Base-by-base conservation (phyloP, 768 basidiomycete species). In the Pholiota conissans region DNA sequence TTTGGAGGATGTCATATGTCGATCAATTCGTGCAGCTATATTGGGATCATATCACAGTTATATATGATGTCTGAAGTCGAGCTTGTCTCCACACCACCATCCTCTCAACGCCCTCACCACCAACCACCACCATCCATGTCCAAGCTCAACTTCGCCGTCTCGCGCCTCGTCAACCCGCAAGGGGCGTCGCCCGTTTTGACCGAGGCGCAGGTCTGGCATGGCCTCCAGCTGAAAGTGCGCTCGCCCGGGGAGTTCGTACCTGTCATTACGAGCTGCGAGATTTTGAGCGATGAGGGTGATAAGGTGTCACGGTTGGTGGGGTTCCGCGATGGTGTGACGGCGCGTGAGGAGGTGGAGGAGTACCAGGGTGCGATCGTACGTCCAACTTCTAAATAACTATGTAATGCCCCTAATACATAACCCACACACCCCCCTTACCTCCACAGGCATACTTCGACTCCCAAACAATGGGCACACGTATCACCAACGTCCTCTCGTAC, bases 201-300 rank as follows among this genome's bases (percentile, higher is more conserved):
- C 0, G 68, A 69, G 51, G 65, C 51, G 27, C 69, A 70, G 45
- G 60, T 72, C 0, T 70, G 68, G 69, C 62, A 67, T 30, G 71
- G 71, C 7, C 47, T 72, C 7, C 62, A 65, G 13, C 60, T 67
- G 10, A 72, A 72, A 52, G 64, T 68, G 3, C 65, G 71, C 6
- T 47, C 66, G 1, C 71, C 71, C 2, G 20, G 51, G 28, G 46
- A 65, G 11, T 71, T 71, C 42, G 59, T 72, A 7, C 56, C 65
- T 5, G 60, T 54, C 13, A 67, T 68, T 28, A 60, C 61, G 1
- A 63, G 60, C 3, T 66, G 59, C 53, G 53, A 65, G 11, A 49
- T 69, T 16, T 5, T 66, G 20, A 65, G 59, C 47, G 68, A 69
- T 26, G 59, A 59, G 4, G 68, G 64, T 4, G 55, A 46, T 39